Conservation (phyloP, 2,329 filamentous ascomycete genomes). For the Claviceps citrina region DNA sequence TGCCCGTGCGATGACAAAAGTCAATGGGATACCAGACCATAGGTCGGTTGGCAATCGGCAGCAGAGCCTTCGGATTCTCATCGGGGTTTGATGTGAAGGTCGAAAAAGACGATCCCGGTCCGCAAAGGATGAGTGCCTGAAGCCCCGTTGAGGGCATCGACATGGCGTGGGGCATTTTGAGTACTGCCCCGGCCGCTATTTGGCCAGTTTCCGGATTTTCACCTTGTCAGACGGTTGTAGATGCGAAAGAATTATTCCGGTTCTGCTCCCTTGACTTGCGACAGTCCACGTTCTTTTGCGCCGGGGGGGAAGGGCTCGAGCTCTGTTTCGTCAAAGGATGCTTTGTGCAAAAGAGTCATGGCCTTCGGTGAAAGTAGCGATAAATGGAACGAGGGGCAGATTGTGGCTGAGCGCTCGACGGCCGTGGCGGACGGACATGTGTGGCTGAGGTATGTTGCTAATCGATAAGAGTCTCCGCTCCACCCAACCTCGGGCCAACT, state of each 20-base stretch:
- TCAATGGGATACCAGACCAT: constrained; percentile 87
- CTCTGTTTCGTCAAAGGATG: not conserved
- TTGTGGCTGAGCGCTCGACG: constrained; percentile 1
- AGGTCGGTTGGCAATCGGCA: constrained; percentile 70
- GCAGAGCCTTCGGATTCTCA: constrained; percentile 66
- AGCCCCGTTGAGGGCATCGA: constrained; percentile 61
- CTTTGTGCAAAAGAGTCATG: constrained; percentile 5
- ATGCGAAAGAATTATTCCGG: too few relatives aligned
- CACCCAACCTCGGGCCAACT: not conserved
- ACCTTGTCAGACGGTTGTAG: too few relatives aligned
- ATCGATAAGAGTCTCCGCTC: not conserved
- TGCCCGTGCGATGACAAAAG: constrained; percentile 68
- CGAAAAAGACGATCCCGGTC: constrained; percentile 65
- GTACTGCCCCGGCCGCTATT: not conserved
- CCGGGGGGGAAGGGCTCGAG: not conserved
- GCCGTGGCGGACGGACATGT: not conserved
- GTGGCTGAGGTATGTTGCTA: not conserved
- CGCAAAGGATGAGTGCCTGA: constrained; percentile 70
- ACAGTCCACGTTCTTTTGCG: not conserved
- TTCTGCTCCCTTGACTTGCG: not conserved
- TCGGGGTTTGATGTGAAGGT: constrained; percentile 70
- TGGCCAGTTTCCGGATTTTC: too few relatives aligned
- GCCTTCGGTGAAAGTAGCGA: not conserved
- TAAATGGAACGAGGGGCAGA: not conserved
- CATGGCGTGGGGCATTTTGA: constrained; percentile 57